Base-by-base conservation (phyloP, 2,329 filamentous ascomycete genomes). In the Xylariomycetidae sp. region DNA sequence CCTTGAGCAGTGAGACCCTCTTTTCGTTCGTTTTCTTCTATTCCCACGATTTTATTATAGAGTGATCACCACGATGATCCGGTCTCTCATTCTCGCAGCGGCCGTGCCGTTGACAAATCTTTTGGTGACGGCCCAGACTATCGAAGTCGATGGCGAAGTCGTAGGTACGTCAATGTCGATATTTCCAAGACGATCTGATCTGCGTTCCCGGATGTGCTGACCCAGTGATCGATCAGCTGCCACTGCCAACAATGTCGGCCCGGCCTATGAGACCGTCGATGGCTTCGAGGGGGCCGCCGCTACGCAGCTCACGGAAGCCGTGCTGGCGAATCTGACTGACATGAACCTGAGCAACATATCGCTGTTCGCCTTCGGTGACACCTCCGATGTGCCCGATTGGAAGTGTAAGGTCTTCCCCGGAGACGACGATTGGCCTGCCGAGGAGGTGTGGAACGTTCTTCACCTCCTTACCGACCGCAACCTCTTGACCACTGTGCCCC, bases 91-190 rank as follows among this genome's bases (percentile, higher is more conserved):
- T n/a, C n/a, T n/a, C n/a, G n/a, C n/a, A n/a, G n/a, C n/a, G n/a
- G n/a, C n/a, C n/a, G n/a, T n/a, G n/a, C n/a, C n/a, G n/a, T n/a
- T n/a, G n/a, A n/a, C n/a, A n/a, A n/a, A n/a, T n/a, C n/a, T n/a
- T n/a, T n/a, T n/a, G n/a, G n/a, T n/a, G n/a, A n/a, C n/a, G n/a
- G 37, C 44, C 20, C 50, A 54, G 40, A 49, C 50, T 13, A 49
- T 54, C 33, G 38, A 51, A 16, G 49, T 54, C 17, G 37, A 46
- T 22, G 45, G 47, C 27, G 39, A 49, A 30, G 36, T 47, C 36
- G 31, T 53, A 36, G 38, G 50, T 54, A 36, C 50, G 50, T 54
- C 29, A 38, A 37, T n/a, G n/a, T n/a, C n/a, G n/a, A n/a, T n/a
- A n/a, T n/a, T n/a, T n/a, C n/a, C n/a, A n/a, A n/a, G n/a, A n/a